Evolutionary conservation across 345 rosid species (phyloP).

Genomic region (Dovyalis caffra): DNA sequence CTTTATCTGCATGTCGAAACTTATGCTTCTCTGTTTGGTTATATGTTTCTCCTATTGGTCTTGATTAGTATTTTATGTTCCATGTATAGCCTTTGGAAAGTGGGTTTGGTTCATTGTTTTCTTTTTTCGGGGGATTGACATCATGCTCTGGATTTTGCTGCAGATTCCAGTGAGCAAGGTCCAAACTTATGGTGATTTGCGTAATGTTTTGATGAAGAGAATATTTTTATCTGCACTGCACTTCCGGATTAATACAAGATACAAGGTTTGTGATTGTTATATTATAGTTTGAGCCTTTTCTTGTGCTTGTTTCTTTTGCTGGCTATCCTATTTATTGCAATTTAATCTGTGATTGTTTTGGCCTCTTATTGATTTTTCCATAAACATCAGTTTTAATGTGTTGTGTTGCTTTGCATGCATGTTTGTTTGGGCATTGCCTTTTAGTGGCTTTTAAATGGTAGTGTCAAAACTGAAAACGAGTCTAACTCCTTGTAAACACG

Average conservation of each 20-base stretch:
- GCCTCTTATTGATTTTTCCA: not conserved
- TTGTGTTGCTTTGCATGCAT: not conserved
- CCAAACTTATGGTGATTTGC: constrained; percentile 83
- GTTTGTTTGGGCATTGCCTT: not conserved
- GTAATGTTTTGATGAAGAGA: constrained; percentile 94
- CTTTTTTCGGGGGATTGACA: not conserved
- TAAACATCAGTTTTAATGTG: not conserved
- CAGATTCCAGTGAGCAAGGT: constrained; percentile 96
- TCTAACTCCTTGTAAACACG: not conserved
- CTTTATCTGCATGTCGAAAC: not conserved
- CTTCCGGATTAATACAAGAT: constrained; percentile 94
- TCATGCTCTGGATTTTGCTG: constrained; percentile 26
- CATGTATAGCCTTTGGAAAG: not conserved
- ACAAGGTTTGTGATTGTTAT: constrained; percentile 59
- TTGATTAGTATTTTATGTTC: not conserved
- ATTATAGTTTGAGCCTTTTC: not conserved
- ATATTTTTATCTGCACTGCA: constrained; percentile 98
- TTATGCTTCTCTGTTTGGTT: not conserved
- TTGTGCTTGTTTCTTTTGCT: not conserved
- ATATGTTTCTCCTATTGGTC: not conserved
- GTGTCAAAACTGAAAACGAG: no score
- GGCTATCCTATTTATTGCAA: not conserved
- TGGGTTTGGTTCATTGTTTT: not conserved
- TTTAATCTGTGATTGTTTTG: not conserved
- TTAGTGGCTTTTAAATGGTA: not conserved